Evolutionary conservation across 2,329 filamentous ascomycete genomes (phyloP).

Genomic region (Sclerotinia trifoliorum): DNA sequence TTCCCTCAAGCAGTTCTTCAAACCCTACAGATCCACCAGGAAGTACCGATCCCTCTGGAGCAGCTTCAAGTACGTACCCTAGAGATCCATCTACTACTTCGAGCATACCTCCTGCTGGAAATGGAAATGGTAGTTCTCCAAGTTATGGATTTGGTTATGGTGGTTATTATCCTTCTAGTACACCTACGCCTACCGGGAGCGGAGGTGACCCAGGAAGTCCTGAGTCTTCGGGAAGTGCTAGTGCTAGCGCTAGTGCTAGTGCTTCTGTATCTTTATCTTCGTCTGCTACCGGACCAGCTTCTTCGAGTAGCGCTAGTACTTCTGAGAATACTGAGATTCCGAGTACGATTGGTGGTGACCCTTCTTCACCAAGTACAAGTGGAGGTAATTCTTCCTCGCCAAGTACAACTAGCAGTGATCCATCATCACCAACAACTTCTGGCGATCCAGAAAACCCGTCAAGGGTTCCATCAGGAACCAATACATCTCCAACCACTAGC

Average conservation of each 20-base stretch:
- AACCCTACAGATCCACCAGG: neutral
- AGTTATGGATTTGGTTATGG: slow-evolving; percentile 2
- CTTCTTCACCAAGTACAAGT: neutral
- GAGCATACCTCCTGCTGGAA: neutral
- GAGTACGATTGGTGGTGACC: neutral
- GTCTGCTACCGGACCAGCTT: neutral
- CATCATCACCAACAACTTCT: neutral
- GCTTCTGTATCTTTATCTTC: neutral
- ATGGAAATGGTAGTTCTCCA: neutral
- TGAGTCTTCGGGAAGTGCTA: neutral
- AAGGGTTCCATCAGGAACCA: neutral
- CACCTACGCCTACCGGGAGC: neutral
- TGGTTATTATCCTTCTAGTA: neutral
- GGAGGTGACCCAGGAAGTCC: neutral
- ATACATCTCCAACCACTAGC: neutral
- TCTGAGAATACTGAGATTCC: neutral
- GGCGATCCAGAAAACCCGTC: neutral
- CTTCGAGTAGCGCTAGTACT: neutral
- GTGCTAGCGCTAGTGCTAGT: no score
- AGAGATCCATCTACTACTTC: neutral
- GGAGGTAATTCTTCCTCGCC: neutral
- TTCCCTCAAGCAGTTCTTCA: neutral
- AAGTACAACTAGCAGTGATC: neutral
- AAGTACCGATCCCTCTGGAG: neutral
- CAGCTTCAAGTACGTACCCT: neutral